Base-by-base conservation (phyloP, 768 basidiomycete species). In the Rhizopogon vulgaris region DNA sequence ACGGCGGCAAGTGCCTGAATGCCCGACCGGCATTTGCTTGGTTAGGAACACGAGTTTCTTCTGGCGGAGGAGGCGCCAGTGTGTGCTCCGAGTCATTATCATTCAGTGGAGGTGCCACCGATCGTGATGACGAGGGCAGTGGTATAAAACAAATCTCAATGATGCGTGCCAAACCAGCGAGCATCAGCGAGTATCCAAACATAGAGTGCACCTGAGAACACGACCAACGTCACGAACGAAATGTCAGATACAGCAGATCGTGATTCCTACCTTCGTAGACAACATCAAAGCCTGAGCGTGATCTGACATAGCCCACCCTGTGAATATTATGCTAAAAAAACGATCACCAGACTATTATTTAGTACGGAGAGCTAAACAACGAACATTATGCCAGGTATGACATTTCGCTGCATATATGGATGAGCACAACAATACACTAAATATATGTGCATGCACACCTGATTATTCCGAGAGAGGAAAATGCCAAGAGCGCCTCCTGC, bases 261-360 rank as follows among this genome's bases (percentile, higher is more conserved):
- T 24, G 18, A 27, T 14, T 39, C 59, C 43, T 49, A 90, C 90
- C 72, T 83, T 83, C 1, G 91, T 90, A 1, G 91, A 91, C 37
- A 94, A 73, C 82, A 83, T 85, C 45, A 93, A 74, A 4, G 80
- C 83, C 71, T 97, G 94, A 0, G 81, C 80, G 57, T 96, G 94
- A 40, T 90, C 84, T 0, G 88, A 87, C 89, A 96, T 94, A 0
- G 86, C 93, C 85, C 89, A 95, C 6, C 94, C 94, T 0, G 94
- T 96, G 53, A 96, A 73, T 52, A 92, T 84, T 57, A 94, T 85
- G 43, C 87, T 92, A 53, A 17, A 22, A 17, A 22, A 22, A 45
- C 38, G 49, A 6, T 18, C 30, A 18, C 54, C n/a, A 15, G 18
- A 6, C 2, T 3, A 28, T 17, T 18, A 17, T 49, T 18, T 7